phyloP scores from a whole-genome alignment of 495 filamentous ascomycete species.

The Durotheca rogersii region DNA sequence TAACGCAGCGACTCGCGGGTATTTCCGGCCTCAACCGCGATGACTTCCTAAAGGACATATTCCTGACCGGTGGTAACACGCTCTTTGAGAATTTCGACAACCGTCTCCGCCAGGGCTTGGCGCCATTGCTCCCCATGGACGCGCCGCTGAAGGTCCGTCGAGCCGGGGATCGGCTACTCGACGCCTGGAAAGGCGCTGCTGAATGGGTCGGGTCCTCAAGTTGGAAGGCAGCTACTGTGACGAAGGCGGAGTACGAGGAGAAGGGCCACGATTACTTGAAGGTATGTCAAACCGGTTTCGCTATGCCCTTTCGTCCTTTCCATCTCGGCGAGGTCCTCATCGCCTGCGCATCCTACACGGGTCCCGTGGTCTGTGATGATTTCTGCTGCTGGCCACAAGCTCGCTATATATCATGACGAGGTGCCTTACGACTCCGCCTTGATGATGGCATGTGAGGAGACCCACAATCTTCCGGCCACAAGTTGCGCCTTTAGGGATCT shows the following conservation, averaged over 20 bases:
- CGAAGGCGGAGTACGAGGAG: conserved; percentile 76
- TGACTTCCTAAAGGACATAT: conserved; percentile 77
- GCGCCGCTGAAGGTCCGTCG: conserved; percentile 62
- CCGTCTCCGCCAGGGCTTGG: conserved; percentile 69
- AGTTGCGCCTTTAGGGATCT: neutral
- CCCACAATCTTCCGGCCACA: neutral
- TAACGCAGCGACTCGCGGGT: conserved; percentile 70
- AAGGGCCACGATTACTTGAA: conserved; percentile 86
- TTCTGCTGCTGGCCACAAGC: neutral
- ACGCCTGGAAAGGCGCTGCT: conserved; percentile 92
- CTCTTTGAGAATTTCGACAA: conserved; percentile 86
- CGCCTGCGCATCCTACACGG: neutral
- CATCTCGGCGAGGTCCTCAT: conserved; percentile 1
- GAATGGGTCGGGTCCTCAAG: conserved; percentile 62
- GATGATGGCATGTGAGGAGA: neutral
- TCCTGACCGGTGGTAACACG: conserved; percentile 91
- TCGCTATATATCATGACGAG: neutral
- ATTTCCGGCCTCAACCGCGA: conserved; percentile 54
- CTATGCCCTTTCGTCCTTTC: conserved; percentile 10
- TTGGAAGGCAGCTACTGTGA: conserved; percentile 55
- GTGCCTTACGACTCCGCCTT: conserved; percentile 10
- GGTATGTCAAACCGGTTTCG: conserved; percentile 48
- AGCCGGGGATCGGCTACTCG: conserved; percentile 71
- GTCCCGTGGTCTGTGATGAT: neutral
- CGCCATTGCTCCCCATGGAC: conserved; percentile 69